A percentile compares a stretch with the other conserved stretches of the same genome.
Evolutionary conservation across 169 alveolate species (phyloP).

Genomic region (Eimeria brunetti): DNA sequence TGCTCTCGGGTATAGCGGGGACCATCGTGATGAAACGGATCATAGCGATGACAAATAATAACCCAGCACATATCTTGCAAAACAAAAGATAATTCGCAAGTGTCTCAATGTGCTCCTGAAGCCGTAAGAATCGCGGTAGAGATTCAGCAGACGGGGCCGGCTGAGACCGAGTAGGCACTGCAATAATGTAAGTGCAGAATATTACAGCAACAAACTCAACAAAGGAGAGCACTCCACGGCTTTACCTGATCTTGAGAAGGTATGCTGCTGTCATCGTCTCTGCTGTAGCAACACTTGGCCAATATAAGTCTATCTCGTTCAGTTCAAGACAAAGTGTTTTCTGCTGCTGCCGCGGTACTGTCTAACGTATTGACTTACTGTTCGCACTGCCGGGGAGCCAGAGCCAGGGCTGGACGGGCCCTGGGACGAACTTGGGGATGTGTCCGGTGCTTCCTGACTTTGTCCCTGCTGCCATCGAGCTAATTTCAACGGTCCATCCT

Average conservation of each 20-base stretch:
- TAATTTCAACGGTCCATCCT: slow-evolving; percentile 39
- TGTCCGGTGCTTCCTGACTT: slow-evolving; percentile 27
- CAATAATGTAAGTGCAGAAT: background rate
- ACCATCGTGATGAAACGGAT: slow-evolving; percentile 56
- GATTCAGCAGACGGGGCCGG: slow-evolving; percentile 78
- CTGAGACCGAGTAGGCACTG: slow-evolving; percentile 53
- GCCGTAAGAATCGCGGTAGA: slow-evolving; percentile 52
- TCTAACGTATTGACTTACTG: background rate
- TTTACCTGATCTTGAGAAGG: background rate
- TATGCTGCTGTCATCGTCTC: background rate
- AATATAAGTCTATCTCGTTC: too few relatives aligned
- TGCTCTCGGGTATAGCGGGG: slow-evolving; percentile 64
- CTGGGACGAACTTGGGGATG: slow-evolving; percentile 59
- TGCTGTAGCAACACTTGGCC: background rate
- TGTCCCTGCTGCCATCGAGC: slow-evolving; percentile 7
- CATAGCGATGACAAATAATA: slow-evolving; percentile 35
- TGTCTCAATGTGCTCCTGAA: slow-evolving; percentile 59
- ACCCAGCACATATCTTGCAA: slow-evolving; percentile 57
- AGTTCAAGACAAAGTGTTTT: too few relatives aligned
- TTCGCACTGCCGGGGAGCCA: slow-evolving; percentile 69
- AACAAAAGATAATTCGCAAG: slow-evolving; percentile 35
- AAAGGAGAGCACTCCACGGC: background rate
- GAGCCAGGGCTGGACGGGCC: slow-evolving; percentile 72
- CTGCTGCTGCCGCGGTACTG: background rate
- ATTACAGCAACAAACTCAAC: background rate